Evolutionary conservation across 2,329 filamentous ascomycete species (phyloP), one percentile per base, ranked within the genome.

Genomic region (Lasiodiplodia theobromae): DNA sequence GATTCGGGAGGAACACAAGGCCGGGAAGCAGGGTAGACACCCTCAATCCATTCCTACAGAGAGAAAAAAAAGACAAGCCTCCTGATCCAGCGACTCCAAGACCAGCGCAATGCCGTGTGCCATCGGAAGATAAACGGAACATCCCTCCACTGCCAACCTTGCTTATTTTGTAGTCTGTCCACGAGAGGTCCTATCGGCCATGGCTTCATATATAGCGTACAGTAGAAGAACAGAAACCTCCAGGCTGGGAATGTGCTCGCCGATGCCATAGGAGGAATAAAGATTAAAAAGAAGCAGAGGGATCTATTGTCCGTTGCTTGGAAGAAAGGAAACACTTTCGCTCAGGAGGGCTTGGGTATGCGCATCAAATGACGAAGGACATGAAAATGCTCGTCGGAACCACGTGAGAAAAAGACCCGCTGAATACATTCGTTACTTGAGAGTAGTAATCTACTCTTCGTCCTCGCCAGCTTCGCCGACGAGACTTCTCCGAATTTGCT

Each of bases 151-250:
- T 63, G 25, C 23, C 58, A 28, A 44, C 58, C 58, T 63, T 51
- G 25, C 58, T 34, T 31, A 14, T 63, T 49, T 62, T 40, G 57
- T 63, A 21, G 18, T 37, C 21, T 51, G 38, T 21, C 57, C 58
- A 51, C 38, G 6, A 16, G 25, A 52, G 25, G 14, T 52, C 60
- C 44, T 38, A 11, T 38, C 44, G n/a, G 23, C 28, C 60, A 52
- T 64, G 60, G 52, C 60, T 52, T 64, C 60, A 52, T 64, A 64
- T 52, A 64, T 52, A 64, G 60, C 31, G n/a, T 64, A 64, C 60
- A 64, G 25, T 64, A 64, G 44, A 64, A 47, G 38, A 31, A 25
- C 23, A 64, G 5, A 38, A 47, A 18, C 5, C 38, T 23, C 51
- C 25, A 16, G 37, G 58, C 14, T 37, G 23, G 7, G 18, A 21